Base-by-base conservation (phyloP, 208 protist genomes). In the Leishmania aethiopica region DNA sequence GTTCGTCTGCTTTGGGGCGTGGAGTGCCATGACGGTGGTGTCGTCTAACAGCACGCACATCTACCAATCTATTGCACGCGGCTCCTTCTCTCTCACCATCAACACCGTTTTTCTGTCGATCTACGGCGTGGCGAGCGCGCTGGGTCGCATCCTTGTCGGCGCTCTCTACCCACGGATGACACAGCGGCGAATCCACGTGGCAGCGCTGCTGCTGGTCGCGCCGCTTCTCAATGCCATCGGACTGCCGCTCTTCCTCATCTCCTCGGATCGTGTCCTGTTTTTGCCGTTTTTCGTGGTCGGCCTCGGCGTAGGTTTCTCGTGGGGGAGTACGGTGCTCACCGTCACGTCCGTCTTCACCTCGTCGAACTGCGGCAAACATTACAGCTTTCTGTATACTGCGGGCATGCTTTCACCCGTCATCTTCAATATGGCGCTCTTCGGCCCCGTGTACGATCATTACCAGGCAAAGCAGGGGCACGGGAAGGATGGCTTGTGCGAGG, bases 61-160 rank as follows among this genome's bases (percentile, higher is more conserved):
- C 49, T 96, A 96, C 57, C 87, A 95, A 76, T 80, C 93, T 6
- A 69, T 94, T 25, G 84, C 88, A 73, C 86, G 86, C 85, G 84
- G 90, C 77, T 73, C 76, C 42, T 95, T 94, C 77, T 91, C 88
- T 19, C 76, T 90, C n/a, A 91, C 87, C 10, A 79, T 92, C 4
- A 95, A 96, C 86, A 92, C 88, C 3, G 93, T 94, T 32, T 94
- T 91, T 77, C 89, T 96, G 10, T 95, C 92, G 25, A 93, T 96
- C 35, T 95, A 91, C 79, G 93, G 93, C 51, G 92, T 94, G 40
- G 89, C 92, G 1, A 94, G 92, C 83, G 91, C 93, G 11, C 60
- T 95, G n/a, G 93, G 93, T 15, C 91, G 93, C 71, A 91, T 96
- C 64, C 75, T 91, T 60, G 89, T 96, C 1, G 93, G 93, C 15